Base-by-base conservation (phyloP, 2,329 filamentous ascomycete genomes). In the Xylariaceae sp. region DNA sequence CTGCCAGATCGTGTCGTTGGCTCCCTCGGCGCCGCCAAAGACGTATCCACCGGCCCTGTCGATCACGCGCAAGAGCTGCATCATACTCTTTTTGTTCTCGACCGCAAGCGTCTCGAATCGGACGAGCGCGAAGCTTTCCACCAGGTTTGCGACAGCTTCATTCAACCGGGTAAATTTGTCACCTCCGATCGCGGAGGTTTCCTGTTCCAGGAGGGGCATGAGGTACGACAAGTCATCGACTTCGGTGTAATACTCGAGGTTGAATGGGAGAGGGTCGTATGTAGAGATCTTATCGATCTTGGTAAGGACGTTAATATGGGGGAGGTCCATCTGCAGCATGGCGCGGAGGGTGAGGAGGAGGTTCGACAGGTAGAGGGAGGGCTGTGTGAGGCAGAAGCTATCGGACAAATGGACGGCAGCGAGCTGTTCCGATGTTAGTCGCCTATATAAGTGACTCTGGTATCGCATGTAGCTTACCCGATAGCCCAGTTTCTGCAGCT, bases 241-340 rank as follows among this genome's bases (percentile, higher is more conserved):
- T 73, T 99, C 93, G 62, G 94, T 97, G 74, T 97, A 99, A 75
- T 88, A 99, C 65, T 97, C 92, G 61, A 99, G 86, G 69, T 96
- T 96, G 79, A 99, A 97, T 0, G 92, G 91, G 0, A 99, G 80
- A 30, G 90, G 85, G 51, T 90, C 88, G 71, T 96, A 97, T 55
- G 88, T 85, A 41, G 87, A 80, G 56, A 99, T 81, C 71, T 97
- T 97, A 76, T 99, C 94, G 76, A 99, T 96, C 77, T 99, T 99
- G 59, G 92, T 97, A 30, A 99, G 83, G 63, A 99, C 90, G 71
- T 99, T 99, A 66, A 99, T 81, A 71, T 97, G 91, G 0, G 94
- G 92, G 62, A 97, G 88, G 71, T 97, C 94, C 83, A 99, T 93
- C 76, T 97, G 94, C 56, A 99, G 86, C 93, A 99, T 99, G 68